Percentiles rank a stretch among this genome's conserved stretches.
Evolutionary conservation across 2,329 filamentous ascomycete genomes (phyloP).

Genomic region (Pseudogymnoascus sp.): DNA sequence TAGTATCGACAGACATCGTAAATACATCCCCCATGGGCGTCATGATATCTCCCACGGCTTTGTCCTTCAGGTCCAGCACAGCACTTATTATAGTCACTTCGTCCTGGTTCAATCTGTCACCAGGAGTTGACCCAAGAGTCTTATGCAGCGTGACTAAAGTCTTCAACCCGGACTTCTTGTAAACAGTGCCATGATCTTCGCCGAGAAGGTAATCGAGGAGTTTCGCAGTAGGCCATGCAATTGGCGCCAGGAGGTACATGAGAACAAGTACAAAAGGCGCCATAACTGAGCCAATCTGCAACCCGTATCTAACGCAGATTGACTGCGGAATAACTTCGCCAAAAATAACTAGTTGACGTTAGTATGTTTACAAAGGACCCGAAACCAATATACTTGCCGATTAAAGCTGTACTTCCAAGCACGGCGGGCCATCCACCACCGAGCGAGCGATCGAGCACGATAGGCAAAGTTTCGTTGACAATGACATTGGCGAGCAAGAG

Average conservation of each 20-base stretch:
- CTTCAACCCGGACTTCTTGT: slow-evolving; percentile 94
- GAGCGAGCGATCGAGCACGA: slow-evolving; percentile 84
- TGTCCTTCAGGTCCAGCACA: slow-evolving; percentile 92
- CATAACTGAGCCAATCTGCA: slow-evolving; percentile 87
- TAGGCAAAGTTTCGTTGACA: slow-evolving; percentile 89
- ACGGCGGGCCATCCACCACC: slow-evolving; percentile 90
- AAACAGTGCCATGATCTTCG: slow-evolving; percentile 86
- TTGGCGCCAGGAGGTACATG: slow-evolving; percentile 83
- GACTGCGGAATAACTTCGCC: slow-evolving; percentile 93
- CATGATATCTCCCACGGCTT: slow-evolving; percentile 93
- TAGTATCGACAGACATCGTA: slow-evolving; percentile 88
- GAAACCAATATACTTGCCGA: slow-evolving; percentile 52
- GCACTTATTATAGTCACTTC: slow-evolving; percentile 98
- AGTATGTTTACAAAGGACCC: slow-evolving; percentile 8
- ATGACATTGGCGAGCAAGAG: slow-evolving; percentile 90
- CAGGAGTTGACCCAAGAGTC: slow-evolving; percentile 73
- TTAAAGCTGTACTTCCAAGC: slow-evolving; percentile 80
- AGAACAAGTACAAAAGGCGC: slow-evolving; percentile 74
- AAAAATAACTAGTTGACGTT: slow-evolving; percentile 67
- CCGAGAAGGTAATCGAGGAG: slow-evolving; percentile 86
- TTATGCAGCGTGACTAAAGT: slow-evolving; percentile 81
- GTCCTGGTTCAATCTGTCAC: slow-evolving; percentile 87
- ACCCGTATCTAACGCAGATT: slow-evolving; percentile 86
- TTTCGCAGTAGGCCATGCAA: slow-evolving; percentile 91
- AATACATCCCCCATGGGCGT: slow-evolving; percentile 98